Evolutionary conservation across 352 stramenopile species (phyloP).

Genomic region (Globisporangium viniferum): DNA sequence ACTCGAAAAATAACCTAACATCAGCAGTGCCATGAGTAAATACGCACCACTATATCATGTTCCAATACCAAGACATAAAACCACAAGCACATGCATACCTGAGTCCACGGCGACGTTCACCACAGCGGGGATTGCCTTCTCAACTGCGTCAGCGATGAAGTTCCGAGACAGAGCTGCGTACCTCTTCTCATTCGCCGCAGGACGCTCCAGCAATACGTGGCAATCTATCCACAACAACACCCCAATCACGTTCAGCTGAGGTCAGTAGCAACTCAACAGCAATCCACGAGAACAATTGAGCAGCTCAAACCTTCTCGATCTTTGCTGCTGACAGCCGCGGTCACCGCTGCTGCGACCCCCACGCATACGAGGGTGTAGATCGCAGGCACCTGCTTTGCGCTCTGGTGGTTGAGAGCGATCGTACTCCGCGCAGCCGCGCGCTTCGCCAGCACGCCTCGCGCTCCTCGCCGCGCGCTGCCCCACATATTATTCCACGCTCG

Average conservation of each 20-base stretch:
- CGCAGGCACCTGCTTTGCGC: not conserved
- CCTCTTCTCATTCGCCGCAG: not conserved
- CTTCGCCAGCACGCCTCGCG: constrained; percentile 3
- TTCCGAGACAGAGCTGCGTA: constrained; percentile 53
- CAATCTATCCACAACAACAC: constrained; percentile 16
- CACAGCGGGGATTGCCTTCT: constrained; percentile 85
- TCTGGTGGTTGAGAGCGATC: constrained; percentile 1
- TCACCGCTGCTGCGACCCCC: not conserved
- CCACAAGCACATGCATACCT: constrained; percentile 16
- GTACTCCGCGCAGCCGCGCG: not conserved
- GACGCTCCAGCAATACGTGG: constrained; percentile 21
- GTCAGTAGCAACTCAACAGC: not conserved
- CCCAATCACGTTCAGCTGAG: not conserved
- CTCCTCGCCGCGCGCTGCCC: constrained; percentile 2
- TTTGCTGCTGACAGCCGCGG: constrained; percentile 9
- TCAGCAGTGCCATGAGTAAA: not conserved
- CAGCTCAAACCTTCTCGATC: constrained; percentile 1
- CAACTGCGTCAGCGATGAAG: constrained; percentile 88
- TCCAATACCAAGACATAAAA: no score
- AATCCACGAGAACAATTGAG: not conserved
- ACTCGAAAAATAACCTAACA: constrained; percentile 56
- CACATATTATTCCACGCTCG: constrained; percentile 1
- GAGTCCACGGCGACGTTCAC: constrained; percentile 87
- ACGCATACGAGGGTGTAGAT: constrained; percentile 9
- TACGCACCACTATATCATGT: not conserved